phyloP scores from a whole-genome alignment of 2,329 filamentous ascomycete genomes.

The Tolypocladium sp. region DNA sequence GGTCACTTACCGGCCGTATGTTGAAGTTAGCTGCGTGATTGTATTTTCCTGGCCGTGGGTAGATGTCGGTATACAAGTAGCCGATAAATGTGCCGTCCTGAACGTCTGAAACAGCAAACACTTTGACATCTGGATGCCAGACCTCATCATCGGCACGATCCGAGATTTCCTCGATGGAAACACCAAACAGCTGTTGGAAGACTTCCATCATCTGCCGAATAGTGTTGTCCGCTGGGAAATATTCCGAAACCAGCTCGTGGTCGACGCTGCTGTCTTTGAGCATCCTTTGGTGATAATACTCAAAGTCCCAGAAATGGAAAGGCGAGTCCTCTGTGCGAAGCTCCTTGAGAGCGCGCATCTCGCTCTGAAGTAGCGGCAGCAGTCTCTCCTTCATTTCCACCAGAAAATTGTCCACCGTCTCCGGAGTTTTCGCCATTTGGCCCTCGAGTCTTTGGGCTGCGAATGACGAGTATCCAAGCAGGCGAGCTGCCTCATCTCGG shows the following conservation, averaged over 20 bases:
- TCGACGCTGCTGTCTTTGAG: neutral
- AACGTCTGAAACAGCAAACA: neutral
- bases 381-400: neutral
- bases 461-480: slow-evolving; percentile 2
- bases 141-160: neutral
- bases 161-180: neutral
- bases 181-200: slow-evolving; percentile 1
- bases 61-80: slow-evolving; percentile 1
- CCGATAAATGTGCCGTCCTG: neutral
- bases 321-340: neutral
- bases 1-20: neutral
- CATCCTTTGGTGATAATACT: neutral
- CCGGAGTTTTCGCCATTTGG: slow-evolving; percentile 2
- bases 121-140: slow-evolving; percentile 2
- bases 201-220: slow-evolving; percentile 1
- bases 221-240: neutral
- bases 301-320: slow-evolving; percentile 1
- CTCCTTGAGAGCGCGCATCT: neutral
- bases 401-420: neutral
- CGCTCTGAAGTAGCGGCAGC: neutral
- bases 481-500: slow-evolving; percentile 3
- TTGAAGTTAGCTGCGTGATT: slow-evolving; percentile 2
- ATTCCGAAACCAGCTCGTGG: slow-evolving; percentile 1
- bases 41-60: slow-evolving; percentile 2
- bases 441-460: neutral